A percentile compares a stretch with the other conserved stretches of the same genome.
Conservation (phyloP, 225 moss, liverwort and hornwort genomes). For the Sphagnum contortum region DNA sequence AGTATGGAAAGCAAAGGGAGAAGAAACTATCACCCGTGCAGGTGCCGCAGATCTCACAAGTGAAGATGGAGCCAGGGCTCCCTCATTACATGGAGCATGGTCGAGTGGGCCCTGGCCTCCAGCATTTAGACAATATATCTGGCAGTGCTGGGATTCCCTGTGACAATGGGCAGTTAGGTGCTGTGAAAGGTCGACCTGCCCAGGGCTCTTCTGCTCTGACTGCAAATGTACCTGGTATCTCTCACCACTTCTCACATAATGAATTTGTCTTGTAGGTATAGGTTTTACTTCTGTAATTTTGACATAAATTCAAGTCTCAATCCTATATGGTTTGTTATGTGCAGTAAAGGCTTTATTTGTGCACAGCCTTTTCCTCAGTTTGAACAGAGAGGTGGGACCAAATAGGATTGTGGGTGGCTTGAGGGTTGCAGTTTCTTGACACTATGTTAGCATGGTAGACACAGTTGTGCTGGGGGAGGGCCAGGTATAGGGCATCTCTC, state of each 20-base stretch:
- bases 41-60: constrained; percentile 38
- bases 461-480: too few species aligned
- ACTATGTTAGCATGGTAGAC: too few species aligned
- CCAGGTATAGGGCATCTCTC: too few species aligned
- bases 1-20: constrained; percentile 49
- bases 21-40: constrained; percentile 36
- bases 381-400: too few species aligned
- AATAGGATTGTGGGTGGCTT: too few species aligned
- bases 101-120: constrained; percentile 34
- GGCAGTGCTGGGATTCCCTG: constrained; percentile 33
- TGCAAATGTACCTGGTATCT: constrained; percentile 47
- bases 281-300: too few species aligned
- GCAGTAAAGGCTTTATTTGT: too few species aligned
- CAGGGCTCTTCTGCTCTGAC: constrained; percentile 42
- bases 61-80: constrained; percentile 52
- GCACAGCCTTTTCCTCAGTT: too few species aligned
- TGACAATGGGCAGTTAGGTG: constrained; percentile 49
- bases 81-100: constrained; percentile 30
- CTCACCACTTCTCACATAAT: neutral
- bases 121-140: constrained; percentile 46
- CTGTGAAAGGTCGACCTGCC: constrained; percentile 42
- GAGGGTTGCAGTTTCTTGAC: too few species aligned
- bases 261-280: too few species aligned
- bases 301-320: too few species aligned
- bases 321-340: too few species aligned